Evolutionary conservation across 1,139 yeast species (phyloP).

Genomic region (Pichia sp.): DNA sequence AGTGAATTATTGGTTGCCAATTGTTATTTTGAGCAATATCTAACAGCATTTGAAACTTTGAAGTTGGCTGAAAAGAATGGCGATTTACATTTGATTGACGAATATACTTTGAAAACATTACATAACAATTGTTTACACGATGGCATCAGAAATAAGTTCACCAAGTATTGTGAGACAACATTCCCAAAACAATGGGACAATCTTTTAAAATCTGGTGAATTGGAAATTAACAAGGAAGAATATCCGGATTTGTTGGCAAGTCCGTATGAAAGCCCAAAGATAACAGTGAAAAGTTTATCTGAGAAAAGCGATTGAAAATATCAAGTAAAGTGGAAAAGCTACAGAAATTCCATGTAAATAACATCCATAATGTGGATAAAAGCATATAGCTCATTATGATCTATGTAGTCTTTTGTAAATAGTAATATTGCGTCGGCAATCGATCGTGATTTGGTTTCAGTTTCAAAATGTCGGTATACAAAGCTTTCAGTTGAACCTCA

Average conservation of each 20-base stretch:
- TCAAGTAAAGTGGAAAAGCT: no score
- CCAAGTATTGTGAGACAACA: conserved; percentile 43
- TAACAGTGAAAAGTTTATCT: conserved; percentile 7
- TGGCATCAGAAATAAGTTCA: conserved; percentile 38
- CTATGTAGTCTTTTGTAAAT: no score
- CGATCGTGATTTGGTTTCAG: no score
- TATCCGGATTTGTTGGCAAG: conserved; percentile 21
- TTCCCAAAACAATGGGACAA: conserved; percentile 42
- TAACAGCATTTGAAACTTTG: conserved; percentile 49
- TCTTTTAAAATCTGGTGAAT: conserved; percentile 30
- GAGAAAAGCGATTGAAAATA: no score
- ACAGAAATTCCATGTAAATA: no score
- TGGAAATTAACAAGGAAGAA: conserved; percentile 29
- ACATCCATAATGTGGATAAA: no score
- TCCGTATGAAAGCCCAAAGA: conserved; percentile 14
- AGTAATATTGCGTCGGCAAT: no score
- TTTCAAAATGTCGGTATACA: no score
- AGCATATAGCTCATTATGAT: no score
- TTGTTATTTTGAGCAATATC: conserved; percentile 58
- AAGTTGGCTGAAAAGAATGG: conserved; percentile 46
- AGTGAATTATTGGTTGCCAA: conserved; percentile 65
- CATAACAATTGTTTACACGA: conserved; percentile 55
- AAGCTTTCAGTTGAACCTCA: no score
- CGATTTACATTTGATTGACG: conserved; percentile 32
- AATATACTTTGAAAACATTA: conserved; percentile 45